A percentile compares a stretch with the other conserved stretches of the same genome.
Conservation (phyloP, 2,329 filamentous ascomycete species). For the Massarina eburnea region DNA sequence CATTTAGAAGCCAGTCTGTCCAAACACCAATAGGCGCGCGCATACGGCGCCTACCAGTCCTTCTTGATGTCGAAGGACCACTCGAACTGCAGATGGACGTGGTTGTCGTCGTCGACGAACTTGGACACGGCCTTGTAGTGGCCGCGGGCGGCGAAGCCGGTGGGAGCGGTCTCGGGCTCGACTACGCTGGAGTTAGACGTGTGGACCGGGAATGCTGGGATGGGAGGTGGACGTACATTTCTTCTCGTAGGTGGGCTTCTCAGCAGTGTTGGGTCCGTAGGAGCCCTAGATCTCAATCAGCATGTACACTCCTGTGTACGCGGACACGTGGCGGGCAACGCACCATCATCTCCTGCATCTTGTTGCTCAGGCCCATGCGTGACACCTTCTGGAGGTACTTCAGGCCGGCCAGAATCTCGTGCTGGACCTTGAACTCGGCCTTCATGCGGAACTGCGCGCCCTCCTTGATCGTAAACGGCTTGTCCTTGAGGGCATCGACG, state of each 20-base stretch:
- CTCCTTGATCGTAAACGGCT: constrained; percentile 98
- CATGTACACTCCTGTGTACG: neutral
- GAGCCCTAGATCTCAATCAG: constrained; percentile 65
- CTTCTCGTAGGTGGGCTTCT: constrained; percentile 84
- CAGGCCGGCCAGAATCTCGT: constrained; percentile 90
- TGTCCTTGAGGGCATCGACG: constrained; percentile 77
- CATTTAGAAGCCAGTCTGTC: constrained; percentile 2
- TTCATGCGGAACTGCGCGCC: constrained; percentile 92
- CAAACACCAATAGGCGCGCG: neutral
- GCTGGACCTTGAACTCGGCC: constrained; percentile 91
- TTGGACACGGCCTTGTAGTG: constrained; percentile 87
- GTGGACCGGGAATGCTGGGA: neutral
- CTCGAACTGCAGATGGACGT: constrained; percentile 86
- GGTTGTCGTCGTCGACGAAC: constrained; percentile 94
- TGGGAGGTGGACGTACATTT: constrained; percentile 69
- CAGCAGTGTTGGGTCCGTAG: constrained; percentile 89
- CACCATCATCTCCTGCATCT: constrained; percentile 98
- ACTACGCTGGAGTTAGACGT: constrained; percentile 55
- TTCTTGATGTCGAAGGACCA: constrained; percentile 98
- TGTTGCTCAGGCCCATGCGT: constrained; percentile 83
- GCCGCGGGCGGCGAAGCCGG: constrained; percentile 85
- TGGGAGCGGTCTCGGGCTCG: constrained; percentile 87
- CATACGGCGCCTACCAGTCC: constrained; percentile 69
- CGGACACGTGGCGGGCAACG: constrained; percentile 30
- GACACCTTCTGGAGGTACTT: constrained; percentile 96